Percentiles rank a stretch among this genome's conserved stretches.
Conservation (phyloP, 257 asterid genomes). For the Primulina tabacum region DNA sequence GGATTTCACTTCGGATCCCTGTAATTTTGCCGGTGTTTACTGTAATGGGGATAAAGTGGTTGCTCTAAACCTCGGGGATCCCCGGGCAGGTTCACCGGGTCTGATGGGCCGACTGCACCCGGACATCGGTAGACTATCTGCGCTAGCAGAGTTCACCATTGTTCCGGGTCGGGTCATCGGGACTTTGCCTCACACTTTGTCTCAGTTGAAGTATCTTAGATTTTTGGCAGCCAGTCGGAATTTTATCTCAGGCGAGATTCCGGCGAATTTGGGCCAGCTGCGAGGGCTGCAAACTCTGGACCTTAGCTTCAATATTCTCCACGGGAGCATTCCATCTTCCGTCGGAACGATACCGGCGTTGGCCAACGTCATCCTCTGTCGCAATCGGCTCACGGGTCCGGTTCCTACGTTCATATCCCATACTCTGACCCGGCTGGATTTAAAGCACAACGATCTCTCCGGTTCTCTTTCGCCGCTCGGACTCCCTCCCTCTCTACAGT, state of each 20-base stretch:
- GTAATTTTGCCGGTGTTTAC: conserved; percentile 73
- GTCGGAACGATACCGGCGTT: conserved; percentile 58
- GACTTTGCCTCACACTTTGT: conserved; percentile 53
- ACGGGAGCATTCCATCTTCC: conserved; percentile 53
- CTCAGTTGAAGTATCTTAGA: conserved; percentile 50
- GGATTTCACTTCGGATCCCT: conserved; percentile 94
- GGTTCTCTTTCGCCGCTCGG: conserved; percentile 55
- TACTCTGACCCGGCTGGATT: conserved; percentile 67
- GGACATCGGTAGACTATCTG: conserved; percentile 70
- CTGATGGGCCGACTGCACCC: conserved; percentile 64
- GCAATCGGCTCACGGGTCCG: conserved; percentile 64
- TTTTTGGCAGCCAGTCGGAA: conserved; percentile 72
- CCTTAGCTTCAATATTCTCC: conserved; percentile 68
- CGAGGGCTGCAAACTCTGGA: conserved; percentile 63
- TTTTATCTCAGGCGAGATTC: conserved; percentile 64
- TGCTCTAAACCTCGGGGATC: conserved; percentile 83
- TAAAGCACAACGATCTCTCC: conserved; percentile 70
- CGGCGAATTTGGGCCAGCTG: conserved; percentile 60
- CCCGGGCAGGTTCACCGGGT: conserved; percentile 86
- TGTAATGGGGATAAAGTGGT: conserved; percentile 68
- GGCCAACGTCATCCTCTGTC: conserved; percentile 63
- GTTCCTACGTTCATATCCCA: conserved; percentile 59
- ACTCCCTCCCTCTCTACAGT: conserved; percentile 64
- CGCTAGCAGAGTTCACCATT: conserved; percentile 66
- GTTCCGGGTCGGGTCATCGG: conserved; percentile 87